These are phyloP conservation scores for Plasmodiophora brassicae DNA, from an alignment of 208 protist genomes.

Conservation along the genomic window DNA sequence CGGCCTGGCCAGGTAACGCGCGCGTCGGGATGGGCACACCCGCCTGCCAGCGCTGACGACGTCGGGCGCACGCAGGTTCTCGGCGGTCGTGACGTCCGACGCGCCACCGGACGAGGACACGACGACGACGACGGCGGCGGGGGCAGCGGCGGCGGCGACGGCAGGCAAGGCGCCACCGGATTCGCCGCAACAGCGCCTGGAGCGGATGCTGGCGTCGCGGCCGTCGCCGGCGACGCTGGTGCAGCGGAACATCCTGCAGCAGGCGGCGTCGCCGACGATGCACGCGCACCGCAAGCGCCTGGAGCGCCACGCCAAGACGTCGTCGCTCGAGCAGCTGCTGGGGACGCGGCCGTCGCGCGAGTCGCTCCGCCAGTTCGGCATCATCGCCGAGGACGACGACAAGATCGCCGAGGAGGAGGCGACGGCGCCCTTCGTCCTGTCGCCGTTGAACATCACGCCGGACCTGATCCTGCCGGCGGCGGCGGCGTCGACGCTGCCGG, in stretches of 20 bases:
- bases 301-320: neutral
- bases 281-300: neutral
- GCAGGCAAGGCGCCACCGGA: neutral
- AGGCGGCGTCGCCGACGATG: slow-evolving; percentile 3
- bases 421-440: neutral
- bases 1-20: no score
- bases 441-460: neutral
- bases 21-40: no score
- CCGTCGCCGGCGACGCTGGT: neutral
- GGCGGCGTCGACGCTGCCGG: neutral
- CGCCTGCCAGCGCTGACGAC: no score
- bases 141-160: neutral
- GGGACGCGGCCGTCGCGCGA: neutral
- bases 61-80: no score
- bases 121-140: no score
- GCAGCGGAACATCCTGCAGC: neutral
- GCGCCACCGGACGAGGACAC: no score
- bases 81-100: no score
- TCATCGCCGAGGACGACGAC: neutral
- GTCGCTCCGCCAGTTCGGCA: neutral
- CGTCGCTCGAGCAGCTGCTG: neutral
- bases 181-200: neutral
- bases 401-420: neutral
- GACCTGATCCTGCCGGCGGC: neutral
- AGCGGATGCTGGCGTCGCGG: neutral